Conservation (phyloP, 345 rosid species). For the Carallia pectinifolia region DNA sequence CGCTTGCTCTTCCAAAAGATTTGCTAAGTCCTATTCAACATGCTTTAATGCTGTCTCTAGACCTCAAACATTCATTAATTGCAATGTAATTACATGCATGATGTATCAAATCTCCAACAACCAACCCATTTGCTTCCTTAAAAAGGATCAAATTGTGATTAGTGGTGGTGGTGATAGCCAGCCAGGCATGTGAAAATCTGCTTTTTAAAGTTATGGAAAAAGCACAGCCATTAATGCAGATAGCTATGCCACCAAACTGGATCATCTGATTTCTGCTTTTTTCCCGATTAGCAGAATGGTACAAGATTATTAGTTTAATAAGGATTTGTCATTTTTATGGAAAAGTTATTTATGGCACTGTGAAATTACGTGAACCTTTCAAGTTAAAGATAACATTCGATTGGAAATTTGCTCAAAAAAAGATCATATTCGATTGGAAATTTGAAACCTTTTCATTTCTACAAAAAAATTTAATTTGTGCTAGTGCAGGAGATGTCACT, state of each 20-base stretch:
- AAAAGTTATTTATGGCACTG: slow-evolving; percentile 20
- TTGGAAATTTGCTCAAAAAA: background rate
- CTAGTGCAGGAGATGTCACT: background rate
- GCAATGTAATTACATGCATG: background rate
- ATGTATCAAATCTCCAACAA: background rate
- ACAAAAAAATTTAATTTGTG: background rate
- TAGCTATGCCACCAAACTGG: slow-evolving; percentile 28
- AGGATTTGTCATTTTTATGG: slow-evolving; percentile 6
- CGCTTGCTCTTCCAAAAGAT: slow-evolving; percentile 1
- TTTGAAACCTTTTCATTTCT: background rate
- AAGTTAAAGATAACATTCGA: background rate
- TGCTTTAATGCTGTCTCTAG: too few relatives aligned
- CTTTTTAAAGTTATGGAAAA: background rate
- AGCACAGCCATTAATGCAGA: slow-evolving; percentile 10
- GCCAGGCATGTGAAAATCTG: slow-evolving; percentile 19
- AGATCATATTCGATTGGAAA: background rate
- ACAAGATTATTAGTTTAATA: slow-evolving; percentile 16
- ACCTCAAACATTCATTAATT: slow-evolving; percentile 22
- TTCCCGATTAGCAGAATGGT: background rate
- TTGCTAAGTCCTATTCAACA: slow-evolving; percentile 10
- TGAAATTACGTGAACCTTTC: background rate
- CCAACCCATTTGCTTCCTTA: slow-evolving; percentile 38
- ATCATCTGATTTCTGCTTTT: slow-evolving; percentile 29
- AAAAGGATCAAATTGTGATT: slow-evolving; percentile 13
- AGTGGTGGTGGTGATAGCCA: slow-evolving; percentile 21